Percentiles rank a stretch among this genome's conserved stretches.
Conservation (phyloP, 352 stramenopile species). For the Thraustotheca clavata region DNA sequence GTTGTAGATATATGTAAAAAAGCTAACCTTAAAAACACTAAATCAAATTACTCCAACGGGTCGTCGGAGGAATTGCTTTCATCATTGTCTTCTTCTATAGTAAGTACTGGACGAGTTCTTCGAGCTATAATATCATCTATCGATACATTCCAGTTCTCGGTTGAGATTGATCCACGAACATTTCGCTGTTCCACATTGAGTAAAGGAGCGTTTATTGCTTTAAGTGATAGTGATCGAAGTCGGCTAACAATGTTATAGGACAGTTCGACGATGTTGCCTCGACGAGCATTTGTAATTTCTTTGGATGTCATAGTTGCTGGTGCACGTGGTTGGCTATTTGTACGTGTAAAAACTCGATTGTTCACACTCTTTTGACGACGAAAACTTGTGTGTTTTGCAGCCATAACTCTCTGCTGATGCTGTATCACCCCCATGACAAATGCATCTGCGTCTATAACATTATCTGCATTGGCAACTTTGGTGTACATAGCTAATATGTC, state of each 20-base stretch:
- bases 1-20: neutral
- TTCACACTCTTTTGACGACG: neutral
- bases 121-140: constrained; percentile 19
- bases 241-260: neutral
- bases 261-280: neutral
- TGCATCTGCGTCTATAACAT: constrained; percentile 73
- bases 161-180: neutral
- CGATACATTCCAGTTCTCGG: constrained; percentile 13
- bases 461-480: constrained; percentile 48
- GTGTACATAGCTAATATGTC: constrained; percentile 56
- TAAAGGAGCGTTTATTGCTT: neutral
- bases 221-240: neutral
- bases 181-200: neutral
- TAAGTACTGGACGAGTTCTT: neutral
- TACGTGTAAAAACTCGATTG: neutral
- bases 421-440: constrained; percentile 68
- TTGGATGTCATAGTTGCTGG: neutral
- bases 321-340: neutral
- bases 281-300: neutral
- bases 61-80: neutral
- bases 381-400: constrained; percentile 28
- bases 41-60: neutral
- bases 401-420: constrained; percentile 54
- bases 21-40: neutral
- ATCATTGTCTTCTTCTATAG: neutral